Percentiles rank a stretch among this genome's conserved stretches.
These are phyloP conservation scores for Mikania micrantha DNA, from an alignment of 129 eudicot genomes.

Conservation along the genomic window DNA sequence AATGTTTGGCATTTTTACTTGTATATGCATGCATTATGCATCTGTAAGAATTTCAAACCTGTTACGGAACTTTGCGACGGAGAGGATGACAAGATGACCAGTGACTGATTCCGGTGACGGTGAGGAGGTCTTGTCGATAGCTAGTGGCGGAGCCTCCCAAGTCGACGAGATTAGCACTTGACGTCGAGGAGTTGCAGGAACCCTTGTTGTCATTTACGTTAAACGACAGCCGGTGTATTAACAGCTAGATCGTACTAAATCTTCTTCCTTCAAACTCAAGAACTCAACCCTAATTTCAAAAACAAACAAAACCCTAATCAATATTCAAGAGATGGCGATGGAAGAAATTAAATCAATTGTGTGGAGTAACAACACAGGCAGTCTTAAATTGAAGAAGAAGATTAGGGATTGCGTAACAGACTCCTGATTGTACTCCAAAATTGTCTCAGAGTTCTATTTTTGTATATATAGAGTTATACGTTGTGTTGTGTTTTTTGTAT, in stretches of 20 bases:
- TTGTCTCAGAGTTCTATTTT: neutral
- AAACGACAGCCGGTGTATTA: conserved; percentile 6
- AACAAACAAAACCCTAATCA: conserved; percentile 9
- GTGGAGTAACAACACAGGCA: neutral
- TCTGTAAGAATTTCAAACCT: conserved; percentile 26
- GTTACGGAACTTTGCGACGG: conserved; percentile 29
- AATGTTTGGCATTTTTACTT: too few relatives aligned
- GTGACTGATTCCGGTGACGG: conserved; percentile 46
- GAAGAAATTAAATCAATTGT: neutral
- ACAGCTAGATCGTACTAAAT: conserved; percentile 21
- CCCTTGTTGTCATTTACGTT: conserved; percentile 70
- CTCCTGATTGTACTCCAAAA: conserved; percentile 20
- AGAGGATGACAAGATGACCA: conserved; percentile 17
- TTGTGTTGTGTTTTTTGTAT: too few relatives aligned
- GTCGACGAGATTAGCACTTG: conserved; percentile 25
- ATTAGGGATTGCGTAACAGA: conserved; percentile 23
- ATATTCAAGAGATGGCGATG: neutral
- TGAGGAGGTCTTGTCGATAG: conserved; percentile 39
- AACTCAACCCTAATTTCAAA: conserved; percentile 11
- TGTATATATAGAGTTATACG: too few relatives aligned
- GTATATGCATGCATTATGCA: neutral
- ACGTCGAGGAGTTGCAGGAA: conserved; percentile 35
- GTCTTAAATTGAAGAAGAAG: conserved; percentile 7
- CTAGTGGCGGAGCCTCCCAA: conserved; percentile 10
- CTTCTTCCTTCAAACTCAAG: conserved; percentile 2